These are phyloP conservation scores for Scheffersomyces lignosus DNA, from an alignment of 805 yeast species.

Conservation along the genomic window DNA sequence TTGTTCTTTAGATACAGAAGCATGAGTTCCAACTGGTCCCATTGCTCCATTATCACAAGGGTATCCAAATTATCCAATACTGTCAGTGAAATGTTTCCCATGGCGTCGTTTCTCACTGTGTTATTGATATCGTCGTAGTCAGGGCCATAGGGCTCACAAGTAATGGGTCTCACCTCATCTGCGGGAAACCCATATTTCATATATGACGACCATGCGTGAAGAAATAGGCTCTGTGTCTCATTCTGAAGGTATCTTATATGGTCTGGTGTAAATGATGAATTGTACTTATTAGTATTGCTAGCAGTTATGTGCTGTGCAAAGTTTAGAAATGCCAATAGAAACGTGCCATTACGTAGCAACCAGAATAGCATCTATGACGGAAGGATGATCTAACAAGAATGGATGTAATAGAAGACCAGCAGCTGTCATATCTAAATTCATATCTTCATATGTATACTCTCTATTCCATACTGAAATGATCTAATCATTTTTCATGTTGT, in stretches of 20 bases:
- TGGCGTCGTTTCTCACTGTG: constrained; percentile 70
- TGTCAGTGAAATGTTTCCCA: constrained; percentile 82
- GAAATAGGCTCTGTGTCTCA: constrained; percentile 58
- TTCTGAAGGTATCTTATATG: constrained; percentile 34
- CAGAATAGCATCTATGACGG: too few relatives aligned
- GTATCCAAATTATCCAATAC: constrained; percentile 80
- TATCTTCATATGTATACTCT: too few relatives aligned
- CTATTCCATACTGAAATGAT: too few relatives aligned
- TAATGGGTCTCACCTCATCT: constrained; percentile 77
- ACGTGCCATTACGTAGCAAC: too few relatives aligned
- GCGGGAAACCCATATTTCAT: constrained; percentile 70
- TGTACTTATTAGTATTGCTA: constrained; percentile 1
- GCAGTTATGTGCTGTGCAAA: too few relatives aligned
- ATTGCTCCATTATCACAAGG: constrained; percentile 68
- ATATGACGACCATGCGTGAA: constrained; percentile 76
- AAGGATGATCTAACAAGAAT: too few relatives aligned
- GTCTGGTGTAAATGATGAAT: constrained; percentile 37
- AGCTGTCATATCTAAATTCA: too few relatives aligned
- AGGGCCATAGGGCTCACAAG: constrained; percentile 68
- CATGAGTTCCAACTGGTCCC: constrained; percentile 46
- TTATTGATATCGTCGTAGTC: constrained; percentile 56
- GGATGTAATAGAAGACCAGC: too few relatives aligned
- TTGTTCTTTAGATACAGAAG: constrained; percentile 30
- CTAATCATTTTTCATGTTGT: too few relatives aligned
- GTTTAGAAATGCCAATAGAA: too few relatives aligned